Conservation (phyloP, 1,139 yeast genomes). For the Debaryomycetaceae sp. region DNA sequence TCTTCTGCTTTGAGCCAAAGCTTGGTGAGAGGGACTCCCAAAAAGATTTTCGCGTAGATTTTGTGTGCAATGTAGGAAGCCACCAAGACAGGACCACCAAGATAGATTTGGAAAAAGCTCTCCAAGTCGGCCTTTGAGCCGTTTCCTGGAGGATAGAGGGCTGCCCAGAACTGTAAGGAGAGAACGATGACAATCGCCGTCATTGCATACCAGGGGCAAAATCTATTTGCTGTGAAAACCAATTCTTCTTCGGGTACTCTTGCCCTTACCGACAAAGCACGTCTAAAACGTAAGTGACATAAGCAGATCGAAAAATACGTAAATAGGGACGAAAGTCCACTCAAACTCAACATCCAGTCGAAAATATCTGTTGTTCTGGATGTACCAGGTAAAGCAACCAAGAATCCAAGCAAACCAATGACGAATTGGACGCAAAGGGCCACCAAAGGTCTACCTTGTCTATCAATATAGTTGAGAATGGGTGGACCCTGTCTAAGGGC, state of each 20-base stretch:
- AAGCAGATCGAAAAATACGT: slow-evolving; percentile 29
- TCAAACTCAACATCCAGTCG: slow-evolving; percentile 21
- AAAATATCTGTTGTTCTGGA: slow-evolving; percentile 15
- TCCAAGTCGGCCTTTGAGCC: slow-evolving; percentile 29
- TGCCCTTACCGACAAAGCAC: slow-evolving; percentile 25
- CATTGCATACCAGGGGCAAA: slow-evolving; percentile 32
- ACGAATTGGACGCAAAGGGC: slow-evolving; percentile 22
- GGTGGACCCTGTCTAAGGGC: slow-evolving; percentile 33
- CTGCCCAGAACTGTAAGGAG: slow-evolving; percentile 38
- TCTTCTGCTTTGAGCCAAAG: slow-evolving; percentile 31
- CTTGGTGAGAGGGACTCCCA: slow-evolving; percentile 23
- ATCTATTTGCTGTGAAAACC: slow-evolving; percentile 16
- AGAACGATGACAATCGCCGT: slow-evolving; percentile 23
- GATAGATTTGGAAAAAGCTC: slow-evolving; percentile 30
- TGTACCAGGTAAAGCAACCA: slow-evolving; percentile 27
- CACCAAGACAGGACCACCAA: slow-evolving; percentile 20
- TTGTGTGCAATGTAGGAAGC: slow-evolving; percentile 33
- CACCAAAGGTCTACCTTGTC: slow-evolving; percentile 34
- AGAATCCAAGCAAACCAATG: slow-evolving; percentile 29
- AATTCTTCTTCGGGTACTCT: slow-evolving; percentile 31
- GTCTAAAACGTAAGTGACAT: slow-evolving; percentile 29
- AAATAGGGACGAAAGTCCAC: slow-evolving; percentile 22
- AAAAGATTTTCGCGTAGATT: slow-evolving; percentile 21
- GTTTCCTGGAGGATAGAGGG: slow-evolving; percentile 33
- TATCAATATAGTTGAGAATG: slow-evolving; percentile 29